Evolutionary conservation across 106 monocot species (phyloP).

Genomic region (Dendrobium huoshanense): DNA sequence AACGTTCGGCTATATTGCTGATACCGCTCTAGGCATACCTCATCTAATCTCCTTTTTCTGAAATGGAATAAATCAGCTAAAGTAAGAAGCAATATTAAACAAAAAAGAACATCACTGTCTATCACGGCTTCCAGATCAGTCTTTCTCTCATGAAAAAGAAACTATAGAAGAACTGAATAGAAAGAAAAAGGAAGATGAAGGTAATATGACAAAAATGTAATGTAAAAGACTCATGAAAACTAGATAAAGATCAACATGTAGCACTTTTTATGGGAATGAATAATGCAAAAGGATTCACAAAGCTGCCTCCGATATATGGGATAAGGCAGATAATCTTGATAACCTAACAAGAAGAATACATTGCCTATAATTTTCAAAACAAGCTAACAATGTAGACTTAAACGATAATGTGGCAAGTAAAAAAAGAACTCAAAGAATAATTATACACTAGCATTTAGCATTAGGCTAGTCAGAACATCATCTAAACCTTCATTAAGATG

Average conservation of each 20-base stretch:
- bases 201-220: neutral
- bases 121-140: neutral
- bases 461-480: neutral
- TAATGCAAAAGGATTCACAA: neutral
- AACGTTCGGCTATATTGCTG: constrained; percentile 87
- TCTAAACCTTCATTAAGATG: neutral
- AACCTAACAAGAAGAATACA: neutral
- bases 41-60: constrained; percentile 84
- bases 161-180: neutral
- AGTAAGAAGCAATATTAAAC: neutral
- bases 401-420: neutral
- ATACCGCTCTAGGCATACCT: constrained; percentile 80
- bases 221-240: neutral
- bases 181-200: neutral
- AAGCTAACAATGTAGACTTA: neutral
- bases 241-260: neutral
- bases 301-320: neutral
- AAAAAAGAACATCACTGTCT: neutral
- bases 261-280: neutral
- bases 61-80: neutral
- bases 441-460: neutral
- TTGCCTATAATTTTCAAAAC: neutral
- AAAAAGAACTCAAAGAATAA: neutral
- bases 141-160: neutral
- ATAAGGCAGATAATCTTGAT: neutral